Evolutionary conservation across 768 basidiomycete species (phyloP).

Genomic region (Phlebiopsis flavidoalba): DNA sequence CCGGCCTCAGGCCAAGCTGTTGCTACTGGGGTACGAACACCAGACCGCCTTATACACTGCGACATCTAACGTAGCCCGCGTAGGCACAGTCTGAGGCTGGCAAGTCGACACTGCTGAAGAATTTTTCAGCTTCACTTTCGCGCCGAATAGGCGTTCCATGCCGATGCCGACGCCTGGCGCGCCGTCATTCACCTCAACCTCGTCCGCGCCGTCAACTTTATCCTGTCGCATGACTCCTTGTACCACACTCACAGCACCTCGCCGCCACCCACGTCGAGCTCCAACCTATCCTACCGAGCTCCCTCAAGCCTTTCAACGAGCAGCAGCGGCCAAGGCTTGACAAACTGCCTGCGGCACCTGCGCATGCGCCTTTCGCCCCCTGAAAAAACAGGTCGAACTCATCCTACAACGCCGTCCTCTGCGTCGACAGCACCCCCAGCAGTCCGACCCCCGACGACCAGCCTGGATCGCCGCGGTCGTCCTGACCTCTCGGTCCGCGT

Average conservation of each 20-base stretch:
- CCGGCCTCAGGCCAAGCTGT: conserved; percentile 39
- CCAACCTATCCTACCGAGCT: background rate
- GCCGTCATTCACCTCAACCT: conserved; percentile 67
- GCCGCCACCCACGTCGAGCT: background rate
- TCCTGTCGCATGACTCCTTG: conserved; percentile 33
- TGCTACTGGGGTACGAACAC: conserved; percentile 48
- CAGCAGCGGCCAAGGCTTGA: conserved; percentile 11
- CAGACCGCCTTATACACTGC: background rate
- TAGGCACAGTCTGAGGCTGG: conserved; percentile 68
- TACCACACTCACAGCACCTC: conserved; percentile 15
- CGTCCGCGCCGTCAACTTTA: conserved; percentile 45
- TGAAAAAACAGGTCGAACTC: conserved; percentile 45
- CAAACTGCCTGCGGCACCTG: conserved; percentile 36
- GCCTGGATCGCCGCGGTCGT: conserved; percentile 15
- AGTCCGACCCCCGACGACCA: conserved; percentile 21
- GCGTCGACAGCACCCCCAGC: conserved; percentile 14
- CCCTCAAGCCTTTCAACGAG: conserved; percentile 11
- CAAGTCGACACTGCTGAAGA: conserved; percentile 63
- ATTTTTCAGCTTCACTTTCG: conserved; percentile 58
- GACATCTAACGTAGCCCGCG: background rate
- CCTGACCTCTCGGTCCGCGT: conserved; percentile 46
- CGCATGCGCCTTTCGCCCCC: conserved; percentile 50
- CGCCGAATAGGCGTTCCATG: conserved; percentile 53
- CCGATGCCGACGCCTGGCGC: conserved; percentile 56
- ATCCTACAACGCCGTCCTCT: conserved; percentile 30